Evolutionary conservation across 2,329 filamentous ascomycete species (phyloP).

Genomic region (Cryphonectria naterciae): DNA sequence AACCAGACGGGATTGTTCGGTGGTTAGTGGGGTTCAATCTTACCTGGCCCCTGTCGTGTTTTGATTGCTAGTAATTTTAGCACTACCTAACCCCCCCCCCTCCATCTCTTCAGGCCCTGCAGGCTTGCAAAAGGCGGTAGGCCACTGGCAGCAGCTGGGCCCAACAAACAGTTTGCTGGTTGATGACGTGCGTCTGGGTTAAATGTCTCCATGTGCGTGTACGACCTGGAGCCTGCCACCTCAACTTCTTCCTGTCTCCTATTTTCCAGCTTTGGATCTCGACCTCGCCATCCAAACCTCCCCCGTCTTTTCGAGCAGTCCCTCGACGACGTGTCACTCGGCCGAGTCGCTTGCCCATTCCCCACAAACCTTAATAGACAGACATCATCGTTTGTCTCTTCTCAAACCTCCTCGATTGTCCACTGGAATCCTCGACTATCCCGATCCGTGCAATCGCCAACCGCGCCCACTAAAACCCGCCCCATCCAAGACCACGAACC

Average conservation of each 20-base stretch:
- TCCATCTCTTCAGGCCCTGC: not conserved
- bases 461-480: not conserved
- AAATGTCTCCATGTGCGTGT: constrained; percentile 19
- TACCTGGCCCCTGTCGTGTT: not conserved
- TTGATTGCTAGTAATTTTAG: constrained; percentile 5
- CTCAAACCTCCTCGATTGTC: not conserved
- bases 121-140: not conserved
- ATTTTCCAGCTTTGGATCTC: not conserved
- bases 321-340: constrained; percentile 11
- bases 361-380: not conserved
- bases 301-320: not conserved
- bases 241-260: constrained; percentile 7
- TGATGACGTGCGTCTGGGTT: constrained; percentile 30
- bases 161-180: not conserved
- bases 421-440: not conserved
- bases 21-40: not conserved
- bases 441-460: not conserved
- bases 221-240: not conserved
- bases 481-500: not conserved
- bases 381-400: not conserved
- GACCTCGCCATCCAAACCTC: not conserved
- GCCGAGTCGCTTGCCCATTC: not conserved
- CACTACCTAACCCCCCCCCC: not conserved
- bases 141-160: not conserved
- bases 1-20: not conserved